These are phyloP conservation scores for Zelonia costaricensis DNA, from an alignment of 208 protist species.

Conservation along the genomic window DNA sequence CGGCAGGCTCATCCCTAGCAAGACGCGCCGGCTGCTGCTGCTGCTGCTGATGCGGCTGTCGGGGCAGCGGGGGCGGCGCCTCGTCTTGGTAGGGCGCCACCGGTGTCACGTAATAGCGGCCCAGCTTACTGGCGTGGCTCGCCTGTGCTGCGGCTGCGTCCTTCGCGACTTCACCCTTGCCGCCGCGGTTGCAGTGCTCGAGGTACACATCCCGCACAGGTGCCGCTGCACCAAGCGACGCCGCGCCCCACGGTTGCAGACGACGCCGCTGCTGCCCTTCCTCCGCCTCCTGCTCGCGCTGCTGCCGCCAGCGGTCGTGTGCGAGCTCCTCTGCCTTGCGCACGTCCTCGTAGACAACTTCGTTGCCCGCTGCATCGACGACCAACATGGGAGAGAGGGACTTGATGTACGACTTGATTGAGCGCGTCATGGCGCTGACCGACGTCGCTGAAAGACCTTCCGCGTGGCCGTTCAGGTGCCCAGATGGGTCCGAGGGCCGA, in stretches of 20 bases:
- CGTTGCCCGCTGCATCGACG: neutral
- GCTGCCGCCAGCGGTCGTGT: neutral
- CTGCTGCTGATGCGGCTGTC: neutral
- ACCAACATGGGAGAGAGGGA: slow-evolving; percentile 8
- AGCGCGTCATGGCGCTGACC: neutral
- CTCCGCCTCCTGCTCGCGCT: neutral
- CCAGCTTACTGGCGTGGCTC: neutral
- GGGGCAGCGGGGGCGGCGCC: slow-evolving; percentile 2
- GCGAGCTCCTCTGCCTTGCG: neutral
- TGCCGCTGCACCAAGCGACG: neutral
- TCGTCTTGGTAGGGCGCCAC: neutral
- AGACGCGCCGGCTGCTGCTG: slow-evolving; percentile 5
- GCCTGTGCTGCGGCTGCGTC: neutral
- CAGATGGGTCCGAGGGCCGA: too few relatives aligned
- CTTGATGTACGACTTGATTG: slow-evolving; percentile 5
- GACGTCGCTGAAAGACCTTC: too few relatives aligned
- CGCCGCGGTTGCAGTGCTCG: neutral
- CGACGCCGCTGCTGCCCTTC: neutral
- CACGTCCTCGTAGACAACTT: slow-evolving; percentile 5
- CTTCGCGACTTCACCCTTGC: neutral
- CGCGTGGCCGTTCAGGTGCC: too few relatives aligned
- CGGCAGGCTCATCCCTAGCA: neutral
- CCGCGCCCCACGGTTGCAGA: too few relatives aligned
- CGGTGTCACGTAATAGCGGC: neutral
- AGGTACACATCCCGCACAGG: slow-evolving; percentile 2